Base-by-base conservation (phyloP, 108 stramenopile species). In the Cyclostephanos tholiformis region DNA sequence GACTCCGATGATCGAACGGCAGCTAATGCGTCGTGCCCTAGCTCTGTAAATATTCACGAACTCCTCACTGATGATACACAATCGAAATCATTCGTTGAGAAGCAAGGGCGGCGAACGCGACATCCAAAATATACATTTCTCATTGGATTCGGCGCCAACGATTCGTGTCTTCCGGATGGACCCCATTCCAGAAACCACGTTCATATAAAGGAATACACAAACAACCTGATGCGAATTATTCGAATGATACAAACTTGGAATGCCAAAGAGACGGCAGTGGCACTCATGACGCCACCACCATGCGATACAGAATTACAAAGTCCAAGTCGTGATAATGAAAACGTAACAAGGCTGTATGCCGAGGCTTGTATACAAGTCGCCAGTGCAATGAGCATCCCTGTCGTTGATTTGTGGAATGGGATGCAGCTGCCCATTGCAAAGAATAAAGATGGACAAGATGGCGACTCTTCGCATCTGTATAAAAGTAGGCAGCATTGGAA, bases 261-360 rank as follows among this genome's bases (percentile, higher is more conserved):
- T 39, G 20, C 20, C 14, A 43, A 27, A 12, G 67, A 73, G 6
- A 73, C 76, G 17, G 20, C 67, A 0, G 87, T 94, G 32, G 64
- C 89, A 57, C 44, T 95, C 12, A 71, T 95, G 22, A 84, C 87
- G 22, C 89, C 91, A 17, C 93, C 93, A 26, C 93, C 93, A 79
- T 87, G 69, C 76, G 90, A 67, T 69, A 91, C 46, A 51, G 27
- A 30, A 83, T 72, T 67, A 80, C 85, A 76, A 79, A 83, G 29
- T n/a, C 82, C 72, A 71, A 86, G 61, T 88, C 88, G 73, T 74
- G 83, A 44, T 84, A 91, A 70, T 87, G 81, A 86, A 87, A 71
- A 55, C 67, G 26, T 75, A 71, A 46, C 75, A 55, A 61, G 71
- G 44, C 32, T 56, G 46, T 92, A 91, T 68, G 87, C 92, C 11